Evolutionary conservation across 2,329 filamentous ascomycete genomes (phyloP), one percentile per base, ranked within the genome.

Genomic region (Curvularia lunata): DNA sequence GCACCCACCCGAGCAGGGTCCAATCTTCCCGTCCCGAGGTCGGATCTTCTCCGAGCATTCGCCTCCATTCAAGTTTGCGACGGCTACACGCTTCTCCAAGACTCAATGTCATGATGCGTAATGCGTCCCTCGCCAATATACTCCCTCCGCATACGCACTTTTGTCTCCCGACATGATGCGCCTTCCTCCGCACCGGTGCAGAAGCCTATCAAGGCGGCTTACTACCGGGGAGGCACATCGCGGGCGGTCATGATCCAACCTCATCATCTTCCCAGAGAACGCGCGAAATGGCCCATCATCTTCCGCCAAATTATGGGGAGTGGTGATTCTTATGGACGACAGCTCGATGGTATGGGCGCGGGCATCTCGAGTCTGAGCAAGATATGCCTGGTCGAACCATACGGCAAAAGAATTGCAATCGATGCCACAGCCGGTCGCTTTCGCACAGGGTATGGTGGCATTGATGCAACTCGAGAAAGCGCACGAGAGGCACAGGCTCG

Each of bases 341-440:
- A 92, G 74, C 85, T 92, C 1, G 83, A 92, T 70, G 89, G 89
- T 8, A 83, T 91, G 75, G 89, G 89, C 2, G 88, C 86, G 0
- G 89, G 88, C 4, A 80, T 89, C 54, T 90, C 87, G 9, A 88
- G 85, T 42, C 83, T 90, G 2, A 89, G 86, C 55, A 92, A 92
- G 73, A 81, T 92, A 18, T 90, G 88, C 74, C 80, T 92, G 1
- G 81, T 92, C 1, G 83, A 82, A 2, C 78, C 65, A 1, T 56
- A 64, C 37, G 60, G 56, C 25, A 55, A 27, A 21, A 49, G 50
- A 23, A 23, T 54, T 23, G 41, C 53, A 19, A 28, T 49, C 19
- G 34, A 37, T 27, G 37, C 27, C 19, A 48, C 37, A 52, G 53
- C 28, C 7, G 48, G 27, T 43, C 56, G 53, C 23, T 59, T 56